Base-by-base conservation (phyloP, 225 moss, liverwort and hornwort species). In the Pleurozium schreberi region DNA sequence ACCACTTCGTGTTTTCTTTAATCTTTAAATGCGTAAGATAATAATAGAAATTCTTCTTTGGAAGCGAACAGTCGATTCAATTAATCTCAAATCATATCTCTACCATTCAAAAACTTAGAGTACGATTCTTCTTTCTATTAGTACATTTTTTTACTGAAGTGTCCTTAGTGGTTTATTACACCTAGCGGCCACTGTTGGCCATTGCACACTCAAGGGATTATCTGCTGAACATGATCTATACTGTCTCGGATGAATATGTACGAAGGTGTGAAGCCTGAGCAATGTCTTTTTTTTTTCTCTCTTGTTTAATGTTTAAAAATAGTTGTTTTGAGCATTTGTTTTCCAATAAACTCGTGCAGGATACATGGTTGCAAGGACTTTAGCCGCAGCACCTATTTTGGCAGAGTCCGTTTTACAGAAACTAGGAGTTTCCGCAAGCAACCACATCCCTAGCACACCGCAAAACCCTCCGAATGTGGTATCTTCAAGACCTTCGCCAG, bases 361-460 rank as follows among this genome's bases (percentile, higher is more conserved):
- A 30, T 94, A 94, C 89, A 94, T 94, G 94, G 94, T 94, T 34
- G 93, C 94, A 27, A 93, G 94, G 92, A 94, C 94, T 27, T 87
- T 94, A 90, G 94, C 93, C 18, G 94, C 94, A 16, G 94, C 94
- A 70, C 94, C 94, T 11, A 58, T 50, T 68, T 83, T 94, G 85
- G 93, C 94, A 75, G 94, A 94, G 69, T 92, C 94, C 12, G 91
- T 94, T 58, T 94, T 99, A 40, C 95, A 86, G 85, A 95, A 94
- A 90, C 93, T 98, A 53, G 96, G 92, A 50, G 94, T 95, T 12
- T 94, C 94, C 11, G 87, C 88, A 88, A 92, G 94, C 87, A 90
- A 88, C 58, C 82, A 79, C 65, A 83, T 93, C 47, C 58, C 91
- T 47, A 84, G 88, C 60, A 93, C 86, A 71, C 61, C 87, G 25